A percentile compares a stretch with the other conserved stretches of the same genome.
These are phyloP conservation scores for Leishmania aethiopica DNA, from an alignment of 208 protist genomes.

Conservation along the genomic window DNA sequence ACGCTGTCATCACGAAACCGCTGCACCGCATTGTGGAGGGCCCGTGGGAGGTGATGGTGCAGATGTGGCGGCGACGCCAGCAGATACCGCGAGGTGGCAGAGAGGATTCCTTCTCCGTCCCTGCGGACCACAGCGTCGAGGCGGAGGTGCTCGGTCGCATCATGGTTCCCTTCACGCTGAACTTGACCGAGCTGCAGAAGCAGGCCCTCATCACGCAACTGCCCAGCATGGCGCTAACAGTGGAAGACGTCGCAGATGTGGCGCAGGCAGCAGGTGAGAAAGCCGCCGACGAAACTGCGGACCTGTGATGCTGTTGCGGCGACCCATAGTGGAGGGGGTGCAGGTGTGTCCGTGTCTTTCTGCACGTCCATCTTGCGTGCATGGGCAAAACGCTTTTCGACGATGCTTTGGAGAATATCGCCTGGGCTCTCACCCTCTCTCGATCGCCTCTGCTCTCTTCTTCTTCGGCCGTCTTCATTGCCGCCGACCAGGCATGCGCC, in stretches of 20 bases:
- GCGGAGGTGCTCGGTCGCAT: constrained; percentile 62
- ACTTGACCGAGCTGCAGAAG: constrained; percentile 11
- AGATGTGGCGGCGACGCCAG: constrained; percentile 56
- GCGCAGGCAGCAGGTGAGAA: not conserved
- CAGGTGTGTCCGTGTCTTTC: not conserved
- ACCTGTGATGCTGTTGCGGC: constrained; percentile 5
- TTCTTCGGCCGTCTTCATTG: not conserved
- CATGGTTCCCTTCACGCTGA: constrained; percentile 62
- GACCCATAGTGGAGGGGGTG: not conserved
- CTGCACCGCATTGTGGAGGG: constrained; percentile 56
- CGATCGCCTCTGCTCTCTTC: not conserved
- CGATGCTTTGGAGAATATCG: not conserved
- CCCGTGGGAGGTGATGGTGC: constrained; percentile 55
- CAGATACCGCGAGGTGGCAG: not conserved
- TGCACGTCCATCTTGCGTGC: not conserved
- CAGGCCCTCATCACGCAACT: constrained; percentile 13
- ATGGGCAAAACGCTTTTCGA: not conserved
- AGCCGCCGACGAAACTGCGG: not conserved
- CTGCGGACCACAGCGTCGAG: constrained; percentile 18
- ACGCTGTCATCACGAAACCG: constrained; percentile 56
- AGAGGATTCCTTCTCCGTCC: not conserved
- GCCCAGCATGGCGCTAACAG: constrained; percentile 7
- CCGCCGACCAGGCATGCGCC: not conserved
- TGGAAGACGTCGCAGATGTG: constrained; percentile 4
- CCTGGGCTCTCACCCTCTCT: not conserved